phyloP scores from a whole-genome alignment of 1,284 basidiomycete genomes.

The Thecaphora thlaspeos region DNA sequence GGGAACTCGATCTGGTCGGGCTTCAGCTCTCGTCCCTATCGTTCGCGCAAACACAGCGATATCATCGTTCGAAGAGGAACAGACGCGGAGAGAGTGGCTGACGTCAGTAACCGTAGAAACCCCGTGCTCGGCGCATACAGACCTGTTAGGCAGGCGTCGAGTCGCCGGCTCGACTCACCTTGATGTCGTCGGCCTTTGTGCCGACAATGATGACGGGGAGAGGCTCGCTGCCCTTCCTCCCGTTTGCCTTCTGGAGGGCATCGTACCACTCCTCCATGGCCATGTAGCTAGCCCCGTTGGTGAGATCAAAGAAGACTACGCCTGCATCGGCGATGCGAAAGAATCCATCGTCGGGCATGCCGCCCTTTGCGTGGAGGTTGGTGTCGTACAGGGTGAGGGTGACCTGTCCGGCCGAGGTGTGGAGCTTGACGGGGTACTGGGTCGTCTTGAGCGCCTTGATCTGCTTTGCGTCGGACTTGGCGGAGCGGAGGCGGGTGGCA shows the following conservation, averaged over 20 bases:
- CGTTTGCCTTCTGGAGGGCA: conserved; percentile 30
- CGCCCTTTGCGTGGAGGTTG: conserved; percentile 36
- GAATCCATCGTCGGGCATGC: conserved; percentile 34
- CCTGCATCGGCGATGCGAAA: conserved; percentile 31
- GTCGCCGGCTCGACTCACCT: too few species aligned
- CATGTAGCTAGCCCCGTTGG: conserved; percentile 22
- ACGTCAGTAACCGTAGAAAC: too few species aligned
- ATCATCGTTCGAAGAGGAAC: too few species aligned
- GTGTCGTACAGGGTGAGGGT: conserved; percentile 32
- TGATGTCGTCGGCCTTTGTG: conserved; percentile 35
- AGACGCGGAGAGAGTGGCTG: too few species aligned
- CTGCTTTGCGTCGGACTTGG: conserved; percentile 23
- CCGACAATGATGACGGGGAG: conserved; percentile 33
- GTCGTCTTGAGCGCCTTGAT: conserved; percentile 39
- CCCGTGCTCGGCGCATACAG: too few species aligned
- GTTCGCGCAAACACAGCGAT: neutral
- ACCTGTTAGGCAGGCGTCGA: too few species aligned
- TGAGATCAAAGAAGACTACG: conserved; percentile 34
- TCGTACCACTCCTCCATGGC: conserved; percentile 40
- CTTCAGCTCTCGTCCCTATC: conserved; percentile 31
- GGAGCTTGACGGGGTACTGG: conserved; percentile 24
- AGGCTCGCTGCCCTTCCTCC: conserved; percentile 30
- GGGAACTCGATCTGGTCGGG: conserved; percentile 35
- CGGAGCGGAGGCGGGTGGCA: conserved; percentile 33
- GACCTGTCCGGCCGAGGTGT: conserved; percentile 31